These are phyloP conservation scores for Scytalidium lignicola DNA, from an alignment of 2,329 filamentous ascomycete genomes.

Conservation along the genomic window DNA sequence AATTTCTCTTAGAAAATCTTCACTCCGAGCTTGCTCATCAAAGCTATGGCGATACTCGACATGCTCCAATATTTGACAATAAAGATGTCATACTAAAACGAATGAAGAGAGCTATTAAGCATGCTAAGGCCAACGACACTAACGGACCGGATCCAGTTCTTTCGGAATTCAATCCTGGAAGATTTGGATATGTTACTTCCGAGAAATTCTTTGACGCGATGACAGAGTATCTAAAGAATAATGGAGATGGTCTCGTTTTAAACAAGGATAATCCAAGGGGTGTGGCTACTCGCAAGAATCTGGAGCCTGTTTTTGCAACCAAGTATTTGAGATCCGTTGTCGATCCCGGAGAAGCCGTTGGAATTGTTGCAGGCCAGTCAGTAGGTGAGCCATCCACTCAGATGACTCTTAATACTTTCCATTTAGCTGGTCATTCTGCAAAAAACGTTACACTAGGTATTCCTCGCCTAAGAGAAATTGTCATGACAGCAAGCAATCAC, in stretches of 20 bases:
- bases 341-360: constrained; percentile 92
- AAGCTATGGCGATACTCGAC: constrained; percentile 55
- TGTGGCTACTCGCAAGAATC: constrained; percentile 34
- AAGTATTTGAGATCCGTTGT: constrained; percentile 91
- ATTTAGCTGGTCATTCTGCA: constrained; percentile 95
- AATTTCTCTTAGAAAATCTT: constrained; percentile 84
- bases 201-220: constrained; percentile 75
- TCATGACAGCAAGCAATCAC: constrained; percentile 89
- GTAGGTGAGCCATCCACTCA: constrained; percentile 97
- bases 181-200: constrained; percentile 79
- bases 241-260: constrained; percentile 58
- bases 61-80: constrained; percentile 58
- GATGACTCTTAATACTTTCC: constrained; percentile 99
- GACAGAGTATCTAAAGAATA: constrained; percentile 72
- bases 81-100: constrained; percentile 55
- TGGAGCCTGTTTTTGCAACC: constrained; percentile 75
- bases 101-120: constrained; percentile 77
- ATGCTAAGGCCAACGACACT: constrained; percentile 49
- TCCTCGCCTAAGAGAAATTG: constrained; percentile 89
- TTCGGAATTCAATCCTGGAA: constrained; percentile 67
- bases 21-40: constrained; percentile 74
- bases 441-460: constrained; percentile 99
- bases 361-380: constrained; percentile 93
- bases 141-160: constrained; percentile 66
- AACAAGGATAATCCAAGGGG: constrained; percentile 36